These are phyloP conservation scores for Helotiales sp. DNA, from an alignment of 2,329 filamentous ascomycete species.

Conservation along the genomic window DNA sequence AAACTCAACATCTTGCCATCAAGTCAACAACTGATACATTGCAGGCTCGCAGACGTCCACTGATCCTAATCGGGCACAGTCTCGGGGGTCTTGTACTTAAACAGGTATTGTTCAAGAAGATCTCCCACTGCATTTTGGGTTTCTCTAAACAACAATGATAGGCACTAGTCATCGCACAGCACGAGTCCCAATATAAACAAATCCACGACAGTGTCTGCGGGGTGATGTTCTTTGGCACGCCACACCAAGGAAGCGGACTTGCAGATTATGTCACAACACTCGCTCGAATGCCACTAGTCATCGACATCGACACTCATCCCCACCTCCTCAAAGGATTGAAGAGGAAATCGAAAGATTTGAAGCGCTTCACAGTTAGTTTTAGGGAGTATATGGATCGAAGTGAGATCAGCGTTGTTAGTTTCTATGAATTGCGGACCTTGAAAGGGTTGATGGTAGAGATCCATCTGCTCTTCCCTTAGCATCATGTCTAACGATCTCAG, in stretches of 20 bases:
- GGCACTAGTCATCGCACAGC: slow-evolving; percentile 25
- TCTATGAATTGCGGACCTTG: slow-evolving; percentile 31
- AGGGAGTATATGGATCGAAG: slow-evolving; percentile 1
- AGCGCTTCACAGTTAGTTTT: slow-evolving; percentile 20
- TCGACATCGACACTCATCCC: slow-evolving; percentile 20
- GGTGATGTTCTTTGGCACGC: slow-evolving; percentile 33
- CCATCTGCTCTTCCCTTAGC: neutral
- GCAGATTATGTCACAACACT: slow-evolving; percentile 24
- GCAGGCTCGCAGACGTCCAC: slow-evolving; percentile 22
- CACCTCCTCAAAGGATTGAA: slow-evolving; percentile 20
- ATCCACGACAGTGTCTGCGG: slow-evolving; percentile 21
- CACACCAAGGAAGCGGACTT: slow-evolving; percentile 27
- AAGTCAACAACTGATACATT: too few species aligned
- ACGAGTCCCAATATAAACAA: slow-evolving; percentile 7
- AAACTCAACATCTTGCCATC: too few species aligned
- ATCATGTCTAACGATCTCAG: too few species aligned
- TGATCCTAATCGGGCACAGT: slow-evolving; percentile 30
- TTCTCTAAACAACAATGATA: neutral
- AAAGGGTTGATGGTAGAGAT: slow-evolving; percentile 8
- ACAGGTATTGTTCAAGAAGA: neutral
- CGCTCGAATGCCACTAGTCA: slow-evolving; percentile 5
- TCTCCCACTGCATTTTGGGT: too few species aligned
- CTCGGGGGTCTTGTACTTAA: slow-evolving; percentile 31
- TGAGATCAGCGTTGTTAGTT: slow-evolving; percentile 23
- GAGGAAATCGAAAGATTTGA: slow-evolving; percentile 11